phyloP scores from a whole-genome alignment of 345 rosid species.

The Aquilaria malaccensis region DNA sequence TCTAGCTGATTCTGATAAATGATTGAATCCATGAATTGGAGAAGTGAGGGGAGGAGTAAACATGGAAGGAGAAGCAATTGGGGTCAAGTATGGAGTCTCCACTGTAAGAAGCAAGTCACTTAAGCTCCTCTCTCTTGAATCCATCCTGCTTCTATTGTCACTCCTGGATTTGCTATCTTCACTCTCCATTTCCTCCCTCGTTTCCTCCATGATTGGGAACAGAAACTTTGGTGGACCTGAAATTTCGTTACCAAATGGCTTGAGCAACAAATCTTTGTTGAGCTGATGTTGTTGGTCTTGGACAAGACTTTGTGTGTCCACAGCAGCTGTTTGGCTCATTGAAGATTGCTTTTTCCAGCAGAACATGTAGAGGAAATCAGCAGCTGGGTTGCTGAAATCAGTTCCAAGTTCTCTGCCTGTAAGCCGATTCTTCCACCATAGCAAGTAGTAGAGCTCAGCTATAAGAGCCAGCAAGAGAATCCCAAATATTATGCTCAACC shows the following conservation, averaged over 20 bases:
- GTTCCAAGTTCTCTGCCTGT: constrained; percentile 39
- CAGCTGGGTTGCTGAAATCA: constrained; percentile 63
- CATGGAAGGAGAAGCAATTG: constrained; percentile 80
- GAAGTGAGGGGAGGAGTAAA: constrained; percentile 84
- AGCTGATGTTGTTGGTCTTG: constrained; percentile 21
- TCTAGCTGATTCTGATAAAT: constrained; percentile 45
- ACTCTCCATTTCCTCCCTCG: constrained; percentile 81
- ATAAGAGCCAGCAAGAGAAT: constrained; percentile 73
- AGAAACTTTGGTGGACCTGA: constrained; percentile 65
- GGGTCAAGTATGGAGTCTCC: constrained; percentile 89
- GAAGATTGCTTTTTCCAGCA: constrained; percentile 51
- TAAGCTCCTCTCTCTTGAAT: constrained; percentile 50
- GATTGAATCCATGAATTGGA: constrained; percentile 38
- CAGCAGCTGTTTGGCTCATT: constrained; percentile 27
- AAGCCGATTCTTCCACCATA: constrained; percentile 83
- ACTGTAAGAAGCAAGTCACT: constrained; percentile 60
- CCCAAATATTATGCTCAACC: constrained; percentile 82
- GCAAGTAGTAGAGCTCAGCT: constrained; percentile 80
- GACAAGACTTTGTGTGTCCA: constrained; percentile 19
- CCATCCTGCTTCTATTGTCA: constrained; percentile 30
- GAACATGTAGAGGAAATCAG: constrained; percentile 68
- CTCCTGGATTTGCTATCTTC: constrained; percentile 56
- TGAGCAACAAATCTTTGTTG: constrained; percentile 39
- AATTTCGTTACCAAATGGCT: constrained; percentile 34
- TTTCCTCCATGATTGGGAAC: constrained; percentile 86